These are phyloP conservation scores for Alternaria brassicae DNA, from an alignment of 2,329 filamentous ascomycete genomes.

Conservation along the genomic window DNA sequence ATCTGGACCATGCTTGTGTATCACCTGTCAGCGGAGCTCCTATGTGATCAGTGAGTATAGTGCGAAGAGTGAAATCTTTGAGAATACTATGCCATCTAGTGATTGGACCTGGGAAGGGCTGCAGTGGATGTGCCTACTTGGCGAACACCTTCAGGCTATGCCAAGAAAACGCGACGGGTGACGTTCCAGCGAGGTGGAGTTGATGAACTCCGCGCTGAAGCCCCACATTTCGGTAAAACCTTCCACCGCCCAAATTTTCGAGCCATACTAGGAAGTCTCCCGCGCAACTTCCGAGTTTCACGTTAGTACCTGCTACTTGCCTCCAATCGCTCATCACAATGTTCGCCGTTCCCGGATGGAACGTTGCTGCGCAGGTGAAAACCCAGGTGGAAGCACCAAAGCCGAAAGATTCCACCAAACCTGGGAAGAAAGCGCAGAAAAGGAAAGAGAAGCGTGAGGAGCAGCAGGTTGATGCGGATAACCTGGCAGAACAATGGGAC, in stretches of 20 bases:
- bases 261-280: conserved; percentile 6
- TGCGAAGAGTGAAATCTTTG: too few species aligned
- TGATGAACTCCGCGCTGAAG: conserved; percentile 24
- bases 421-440: conserved; percentile 65
- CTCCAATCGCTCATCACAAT: conserved; percentile 56
- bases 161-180: neutral
- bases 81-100: too few species aligned
- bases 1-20: neutral
- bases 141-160: neutral
- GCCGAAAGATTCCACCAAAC: conserved; percentile 46
- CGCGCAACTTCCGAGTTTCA: neutral
- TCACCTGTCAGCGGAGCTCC: too few species aligned
- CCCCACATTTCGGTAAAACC: conserved; percentile 30
- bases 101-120: neutral
- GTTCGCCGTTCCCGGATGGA: conserved; percentile 96
- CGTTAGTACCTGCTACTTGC: neutral
- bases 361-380: conserved; percentile 77
- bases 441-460: conserved; percentile 65
- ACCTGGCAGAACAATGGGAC: conserved; percentile 51
- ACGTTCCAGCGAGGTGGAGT: neutral
- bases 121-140: neutral
- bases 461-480: conserved; percentile 78
- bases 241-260: conserved; percentile 29
- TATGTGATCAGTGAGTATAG: too few species aligned
- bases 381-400: conserved; percentile 64